phyloP scores from a whole-genome alignment of 495 filamentous ascomycete genomes.

The Penicillium chermesinum region DNA sequence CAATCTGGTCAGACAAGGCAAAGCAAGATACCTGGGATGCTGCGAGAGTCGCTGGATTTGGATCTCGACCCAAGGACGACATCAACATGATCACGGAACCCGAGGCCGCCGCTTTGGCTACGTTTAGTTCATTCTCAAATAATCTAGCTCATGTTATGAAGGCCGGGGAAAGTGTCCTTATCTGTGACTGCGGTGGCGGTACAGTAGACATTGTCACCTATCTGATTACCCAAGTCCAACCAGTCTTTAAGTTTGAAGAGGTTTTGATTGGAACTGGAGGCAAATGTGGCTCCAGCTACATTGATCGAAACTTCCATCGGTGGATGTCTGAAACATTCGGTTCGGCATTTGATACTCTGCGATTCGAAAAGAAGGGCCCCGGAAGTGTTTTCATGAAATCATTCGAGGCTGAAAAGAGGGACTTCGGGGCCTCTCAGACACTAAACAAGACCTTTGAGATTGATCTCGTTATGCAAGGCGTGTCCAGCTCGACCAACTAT shows the following conservation, averaged over 20 bases:
- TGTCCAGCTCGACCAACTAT: constrained; percentile 5
- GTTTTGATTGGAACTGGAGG: constrained; percentile 19
- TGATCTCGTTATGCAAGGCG: neutral
- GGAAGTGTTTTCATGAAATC: constrained; percentile 20
- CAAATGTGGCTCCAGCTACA: constrained; percentile 49
- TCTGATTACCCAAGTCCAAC: constrained; percentile 22
- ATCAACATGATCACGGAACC: constrained; percentile 54
- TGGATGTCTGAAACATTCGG: constrained; percentile 34
- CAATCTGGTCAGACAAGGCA: constrained; percentile 19
- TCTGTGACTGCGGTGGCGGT: constrained; percentile 35
- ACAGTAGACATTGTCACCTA: constrained; percentile 42
- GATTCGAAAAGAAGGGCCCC: constrained; percentile 8
- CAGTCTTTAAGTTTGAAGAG: constrained; percentile 21
- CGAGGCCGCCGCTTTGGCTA: constrained; percentile 41
- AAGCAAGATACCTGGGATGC: constrained; percentile 22
- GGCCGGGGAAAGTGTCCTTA: constrained; percentile 13
- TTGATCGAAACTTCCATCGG: constrained; percentile 45
- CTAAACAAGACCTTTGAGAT: constrained; percentile 1
- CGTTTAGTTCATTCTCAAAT: constrained; percentile 1
- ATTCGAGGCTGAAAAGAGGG: constrained; percentile 21
- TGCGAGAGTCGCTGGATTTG: constrained; percentile 46
- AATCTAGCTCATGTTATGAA: neutral
- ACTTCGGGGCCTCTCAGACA: constrained; percentile 7
- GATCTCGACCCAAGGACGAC: constrained; percentile 18
- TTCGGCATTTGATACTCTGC: constrained; percentile 10